These are phyloP conservation scores for Penicillium canariense DNA, from an alignment of 495 filamentous ascomycete species.

Conservation along the genomic window DNA sequence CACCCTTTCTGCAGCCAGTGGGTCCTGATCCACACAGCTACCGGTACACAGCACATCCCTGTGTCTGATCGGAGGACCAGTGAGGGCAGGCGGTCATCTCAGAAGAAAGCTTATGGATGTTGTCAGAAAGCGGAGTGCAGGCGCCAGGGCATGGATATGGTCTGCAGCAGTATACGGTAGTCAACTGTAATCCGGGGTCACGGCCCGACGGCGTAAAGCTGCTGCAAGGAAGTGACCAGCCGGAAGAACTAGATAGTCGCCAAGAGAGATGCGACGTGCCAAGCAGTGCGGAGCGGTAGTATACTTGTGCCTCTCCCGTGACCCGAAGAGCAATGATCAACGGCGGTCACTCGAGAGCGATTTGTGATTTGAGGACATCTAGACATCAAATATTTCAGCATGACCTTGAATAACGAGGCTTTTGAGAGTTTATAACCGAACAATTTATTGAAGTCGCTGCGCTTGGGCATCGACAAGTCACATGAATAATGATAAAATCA, in stretches of 20 bases:
- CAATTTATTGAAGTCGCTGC: too few species aligned
- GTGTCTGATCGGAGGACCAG: neutral
- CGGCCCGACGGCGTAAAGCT: conserved; percentile 9
- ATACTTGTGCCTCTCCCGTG: conserved; percentile 10
- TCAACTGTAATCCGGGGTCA: neutral
- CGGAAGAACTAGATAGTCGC: conserved; percentile 2
- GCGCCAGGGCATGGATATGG: neutral
- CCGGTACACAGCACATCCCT: neutral
- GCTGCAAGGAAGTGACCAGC: neutral
- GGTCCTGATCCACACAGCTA: conserved; percentile 5
- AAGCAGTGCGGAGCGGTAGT: conserved; percentile 7
- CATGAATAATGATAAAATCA: too few species aligned
- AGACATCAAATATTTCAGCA: neutral
- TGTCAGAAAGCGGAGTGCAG: neutral
- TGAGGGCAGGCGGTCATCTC: neutral
- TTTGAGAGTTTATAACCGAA: too few species aligned
- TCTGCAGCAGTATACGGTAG: neutral
- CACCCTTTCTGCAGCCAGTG: conserved; percentile 3
- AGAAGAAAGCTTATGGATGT: neutral
- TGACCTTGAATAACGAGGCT: too few species aligned
- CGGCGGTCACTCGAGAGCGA: neutral
- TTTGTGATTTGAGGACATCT: conserved; percentile 4
- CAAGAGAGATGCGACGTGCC: conserved; percentile 18
- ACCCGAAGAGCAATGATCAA: conserved; percentile 24
- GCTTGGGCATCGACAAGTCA: too few species aligned